These are phyloP conservation scores for Pestalotiopsis sp. DNA, from an alignment of 2,329 filamentous ascomycete genomes.

Conservation along the genomic window DNA sequence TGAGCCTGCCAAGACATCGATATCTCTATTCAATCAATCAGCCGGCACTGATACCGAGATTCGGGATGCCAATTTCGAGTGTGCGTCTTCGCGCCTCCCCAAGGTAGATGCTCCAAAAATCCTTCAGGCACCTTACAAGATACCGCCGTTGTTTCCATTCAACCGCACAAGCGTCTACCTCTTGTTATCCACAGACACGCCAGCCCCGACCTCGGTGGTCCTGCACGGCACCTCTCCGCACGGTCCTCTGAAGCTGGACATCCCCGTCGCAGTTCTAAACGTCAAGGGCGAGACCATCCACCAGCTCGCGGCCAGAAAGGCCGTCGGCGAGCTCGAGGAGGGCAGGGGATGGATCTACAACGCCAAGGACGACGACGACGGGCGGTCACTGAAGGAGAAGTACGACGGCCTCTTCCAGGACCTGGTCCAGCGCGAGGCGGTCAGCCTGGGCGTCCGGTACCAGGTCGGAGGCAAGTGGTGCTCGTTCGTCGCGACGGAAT, in stretches of 20 bases:
- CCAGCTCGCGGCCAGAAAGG: conserved; percentile 70
- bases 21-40: conserved; percentile 61
- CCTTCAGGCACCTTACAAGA: conserved; percentile 64
- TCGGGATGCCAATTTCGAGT: conserved; percentile 20
- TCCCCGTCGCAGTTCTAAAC: conserved; percentile 57
- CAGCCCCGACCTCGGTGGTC: conserved; percentile 55
- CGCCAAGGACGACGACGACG: conserved; percentile 43
- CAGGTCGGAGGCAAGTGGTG: conserved; percentile 72
- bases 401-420: conserved; percentile 55
- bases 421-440: conserved; percentile 66
- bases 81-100: conserved; percentile 48
- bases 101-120: conserved; percentile 53
- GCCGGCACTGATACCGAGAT: conserved; percentile 37
- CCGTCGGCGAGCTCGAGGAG: conserved; percentile 69
- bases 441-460: conserved; percentile 65
- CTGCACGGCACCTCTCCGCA: conserved; percentile 58
- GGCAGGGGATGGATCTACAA: conserved; percentile 66
- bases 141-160: conserved; percentile 69
- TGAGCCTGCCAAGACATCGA: conserved; percentile 37
- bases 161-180: conserved; percentile 67
- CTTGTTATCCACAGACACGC: conserved; percentile 56
- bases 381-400: conserved; percentile 46
- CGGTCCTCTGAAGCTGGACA: conserved; percentile 63
- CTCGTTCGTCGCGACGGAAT: conserved; percentile 70
- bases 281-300: conserved; percentile 60